These are phyloP conservation scores for Miscanthus lutarioriparius DNA, from an alignment of 176 grass and related monocot genomes.

Conservation along the genomic window DNA sequence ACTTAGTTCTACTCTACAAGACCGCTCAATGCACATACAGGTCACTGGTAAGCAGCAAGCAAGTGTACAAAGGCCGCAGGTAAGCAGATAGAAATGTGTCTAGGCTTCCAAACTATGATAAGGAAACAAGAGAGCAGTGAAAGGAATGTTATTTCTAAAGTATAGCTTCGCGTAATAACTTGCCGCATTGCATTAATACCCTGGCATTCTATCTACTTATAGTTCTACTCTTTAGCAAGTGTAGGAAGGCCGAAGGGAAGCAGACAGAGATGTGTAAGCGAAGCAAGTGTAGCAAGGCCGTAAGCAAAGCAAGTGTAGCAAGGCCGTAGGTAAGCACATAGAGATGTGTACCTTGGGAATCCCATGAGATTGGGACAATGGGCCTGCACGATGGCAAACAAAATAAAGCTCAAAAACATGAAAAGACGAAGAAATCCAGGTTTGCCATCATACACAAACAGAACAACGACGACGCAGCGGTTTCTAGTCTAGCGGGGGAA, in stretches of 20 bases:
- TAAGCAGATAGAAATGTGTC: background rate
- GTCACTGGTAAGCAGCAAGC: too few relatives aligned
- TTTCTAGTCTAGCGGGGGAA: background rate
- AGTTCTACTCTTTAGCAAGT: background rate
- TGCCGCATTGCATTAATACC: background rate
- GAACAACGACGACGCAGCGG: background rate
- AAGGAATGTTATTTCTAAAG: background rate
- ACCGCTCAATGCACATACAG: too few relatives aligned
- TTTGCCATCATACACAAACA: background rate
- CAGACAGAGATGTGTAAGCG: too few relatives aligned
- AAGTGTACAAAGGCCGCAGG: too few relatives aligned
- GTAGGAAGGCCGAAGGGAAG: background rate
- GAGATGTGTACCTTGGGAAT: slow-evolving; percentile 37
- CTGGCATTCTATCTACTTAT: background rate
- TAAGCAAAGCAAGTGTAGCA: background rate
- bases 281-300: background rate
- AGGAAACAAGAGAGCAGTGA: background rate
- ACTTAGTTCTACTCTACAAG: too few relatives aligned
- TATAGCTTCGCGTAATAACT: background rate
- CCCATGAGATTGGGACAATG: slow-evolving; percentile 25
- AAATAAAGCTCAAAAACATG: slow-evolving; percentile 4
- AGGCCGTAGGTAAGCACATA: background rate
- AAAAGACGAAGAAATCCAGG: background rate
- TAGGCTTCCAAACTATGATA: background rate
- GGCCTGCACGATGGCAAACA: slow-evolving; percentile 35